phyloP scores from a whole-genome alignment of 129 eudicot species.

The Silybum marianum region DNA sequence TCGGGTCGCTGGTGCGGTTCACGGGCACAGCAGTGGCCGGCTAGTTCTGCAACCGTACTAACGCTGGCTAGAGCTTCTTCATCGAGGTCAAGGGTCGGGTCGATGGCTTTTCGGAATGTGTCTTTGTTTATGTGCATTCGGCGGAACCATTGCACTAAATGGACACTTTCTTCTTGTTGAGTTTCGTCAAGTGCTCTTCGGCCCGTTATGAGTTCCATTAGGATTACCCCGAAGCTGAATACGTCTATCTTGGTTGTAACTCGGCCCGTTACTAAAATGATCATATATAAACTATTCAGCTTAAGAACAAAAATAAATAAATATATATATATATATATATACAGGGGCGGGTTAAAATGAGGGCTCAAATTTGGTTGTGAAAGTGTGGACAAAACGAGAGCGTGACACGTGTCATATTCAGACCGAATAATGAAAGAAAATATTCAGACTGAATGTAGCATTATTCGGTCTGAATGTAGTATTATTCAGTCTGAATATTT shows the following conservation, averaged over 20 bases:
- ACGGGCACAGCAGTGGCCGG: constrained; percentile 88
- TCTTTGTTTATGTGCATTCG: constrained; percentile 82
- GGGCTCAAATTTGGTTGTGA: no score
- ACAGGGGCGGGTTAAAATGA: no score
- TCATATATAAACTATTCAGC: constrained; percentile 9
- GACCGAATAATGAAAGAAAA: no score
- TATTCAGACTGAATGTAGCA: no score
- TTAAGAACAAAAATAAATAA: neutral
- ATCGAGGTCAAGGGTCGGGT: constrained; percentile 58
- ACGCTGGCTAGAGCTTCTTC: constrained; percentile 77
- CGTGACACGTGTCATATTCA: no score
- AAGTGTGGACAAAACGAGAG: no score
- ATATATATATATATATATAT: no score
- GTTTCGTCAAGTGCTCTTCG: constrained; percentile 80
- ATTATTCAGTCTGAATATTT: no score
- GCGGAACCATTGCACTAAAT: constrained; percentile 89
- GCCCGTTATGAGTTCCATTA: constrained; percentile 89
- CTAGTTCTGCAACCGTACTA: constrained; percentile 77
- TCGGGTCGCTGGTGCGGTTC: constrained; percentile 94
- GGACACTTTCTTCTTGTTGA: constrained; percentile 75
- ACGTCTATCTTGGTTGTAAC: constrained; percentile 88
- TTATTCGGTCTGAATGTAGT: no score
- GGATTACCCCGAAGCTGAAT: constrained; percentile 87
- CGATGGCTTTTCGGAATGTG: constrained; percentile 72
- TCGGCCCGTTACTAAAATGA: constrained; percentile 82